phyloP scores from a whole-genome alignment of 2,329 filamentous ascomycete species.

The Diaporthe sp. region DNA sequence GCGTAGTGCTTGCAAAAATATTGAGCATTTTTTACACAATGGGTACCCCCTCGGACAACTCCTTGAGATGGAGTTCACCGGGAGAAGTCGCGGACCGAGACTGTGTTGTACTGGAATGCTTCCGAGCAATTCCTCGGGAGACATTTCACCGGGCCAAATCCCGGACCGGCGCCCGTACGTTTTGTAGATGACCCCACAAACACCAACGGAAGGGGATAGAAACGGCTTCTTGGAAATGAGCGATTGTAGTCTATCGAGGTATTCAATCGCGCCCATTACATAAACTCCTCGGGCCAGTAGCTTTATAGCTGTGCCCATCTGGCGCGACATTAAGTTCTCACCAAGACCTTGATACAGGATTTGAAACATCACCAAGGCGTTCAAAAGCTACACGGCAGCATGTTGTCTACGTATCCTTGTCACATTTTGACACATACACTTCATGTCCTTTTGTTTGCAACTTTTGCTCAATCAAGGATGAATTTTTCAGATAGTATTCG shows the following conservation, averaged over 20 bases:
- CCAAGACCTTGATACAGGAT: neutral
- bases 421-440: neutral
- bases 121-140: neutral
- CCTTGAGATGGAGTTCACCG: neutral
- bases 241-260: neutral
- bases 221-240: neutral
- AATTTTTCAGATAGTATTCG: neutral
- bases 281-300: neutral
- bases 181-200: constrained; percentile 12
- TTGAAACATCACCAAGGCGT: neutral
- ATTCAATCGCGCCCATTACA: neutral
- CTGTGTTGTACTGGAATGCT: neutral
- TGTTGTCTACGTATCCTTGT: neutral
- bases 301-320: neutral
- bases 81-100: neutral
- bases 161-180: neutral
- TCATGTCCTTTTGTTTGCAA: neutral
- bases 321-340: neutral
- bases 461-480: neutral
- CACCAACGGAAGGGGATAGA: neutral
- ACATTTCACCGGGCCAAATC: neutral
- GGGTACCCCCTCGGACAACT: no score
- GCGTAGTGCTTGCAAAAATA: no score
- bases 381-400: neutral
- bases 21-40: neutral